These are phyloP conservation scores for Geranium brycei DNA, from an alignment of 345 rosid species.

Conservation along the genomic window DNA sequence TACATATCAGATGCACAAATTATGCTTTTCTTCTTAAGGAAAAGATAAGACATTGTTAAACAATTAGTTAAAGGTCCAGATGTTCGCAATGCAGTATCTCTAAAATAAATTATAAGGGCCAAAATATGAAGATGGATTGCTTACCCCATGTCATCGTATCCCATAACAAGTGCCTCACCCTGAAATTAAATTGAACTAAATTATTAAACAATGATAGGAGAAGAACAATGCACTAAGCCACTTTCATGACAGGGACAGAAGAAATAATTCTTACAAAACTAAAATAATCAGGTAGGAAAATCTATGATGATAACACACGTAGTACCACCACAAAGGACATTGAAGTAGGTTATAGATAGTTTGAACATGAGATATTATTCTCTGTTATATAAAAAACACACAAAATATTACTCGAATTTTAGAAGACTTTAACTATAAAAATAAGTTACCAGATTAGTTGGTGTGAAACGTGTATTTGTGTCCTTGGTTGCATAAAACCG, in stretches of 20 bases:
- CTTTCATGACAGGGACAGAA: no score
- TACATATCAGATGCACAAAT: not conserved
- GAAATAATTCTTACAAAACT: no score
- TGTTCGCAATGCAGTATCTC: not conserved
- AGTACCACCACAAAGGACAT: not conserved
- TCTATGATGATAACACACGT: not conserved
- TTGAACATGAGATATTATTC: not conserved
- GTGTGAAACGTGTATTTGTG: conserved; percentile 69
- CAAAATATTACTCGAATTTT: not conserved
- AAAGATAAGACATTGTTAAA: not conserved
- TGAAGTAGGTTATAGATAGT: not conserved
- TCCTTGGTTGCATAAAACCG: conserved; percentile 90
- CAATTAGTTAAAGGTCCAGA: not conserved
- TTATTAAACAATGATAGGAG: conserved; percentile 3
- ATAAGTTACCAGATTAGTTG: conserved; percentile 67
- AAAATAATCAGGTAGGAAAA: no score
- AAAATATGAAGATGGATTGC: conserved; percentile 16
- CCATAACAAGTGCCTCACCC: conserved; percentile 99
- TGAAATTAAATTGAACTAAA: conserved; percentile 27
- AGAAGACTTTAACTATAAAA: conserved; percentile 4
- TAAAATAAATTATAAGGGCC: not conserved
- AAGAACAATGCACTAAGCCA: not conserved
- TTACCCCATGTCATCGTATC: conserved; percentile 98
- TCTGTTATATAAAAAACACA: not conserved
- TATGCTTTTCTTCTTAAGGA: not conserved